Conservation (phyloP, 129 eudicot genomes). For the Helianthus annuus region DNA sequence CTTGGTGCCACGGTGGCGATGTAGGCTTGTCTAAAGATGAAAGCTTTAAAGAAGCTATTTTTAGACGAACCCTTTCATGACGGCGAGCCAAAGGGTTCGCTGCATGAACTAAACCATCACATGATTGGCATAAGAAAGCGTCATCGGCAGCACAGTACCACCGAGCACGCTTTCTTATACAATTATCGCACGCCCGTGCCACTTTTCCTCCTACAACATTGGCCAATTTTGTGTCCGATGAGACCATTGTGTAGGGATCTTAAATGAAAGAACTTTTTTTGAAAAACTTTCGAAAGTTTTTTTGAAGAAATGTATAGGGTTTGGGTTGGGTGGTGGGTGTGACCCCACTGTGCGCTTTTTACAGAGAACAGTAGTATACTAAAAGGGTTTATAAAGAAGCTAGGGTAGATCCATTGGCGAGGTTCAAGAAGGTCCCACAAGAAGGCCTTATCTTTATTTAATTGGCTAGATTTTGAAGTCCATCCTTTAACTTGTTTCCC, state of each 20-base stretch:
- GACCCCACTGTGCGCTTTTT: conserved; percentile 50
- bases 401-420: conserved; percentile 28
- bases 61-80: conserved; percentile 73
- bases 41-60: conserved; percentile 37
- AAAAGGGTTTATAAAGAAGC: conserved; percentile 26
- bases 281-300: neutral
- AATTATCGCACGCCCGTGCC: conserved; percentile 75
- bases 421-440: conserved; percentile 33
- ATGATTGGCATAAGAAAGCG: conserved; percentile 77
- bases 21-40: conserved; percentile 22
- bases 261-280: conserved; percentile 23
- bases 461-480: conserved; percentile 39
- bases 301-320: conserved; percentile 7
- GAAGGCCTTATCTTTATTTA: conserved; percentile 58
- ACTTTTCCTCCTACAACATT: conserved; percentile 68
- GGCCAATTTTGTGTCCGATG: conserved; percentile 51
- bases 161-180: conserved; percentile 69
- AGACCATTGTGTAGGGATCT: conserved; percentile 33
- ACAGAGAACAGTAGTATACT: conserved; percentile 33
- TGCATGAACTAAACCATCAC: conserved; percentile 63
- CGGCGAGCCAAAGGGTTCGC: conserved; percentile 73
- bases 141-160: conserved; percentile 86
- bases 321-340: conserved; percentile 32
- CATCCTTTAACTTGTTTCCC: conserved; percentile 44
- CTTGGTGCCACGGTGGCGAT: conserved; percentile 67